Conservation (phyloP, 164 flowering plant species). For the Berberis vulgaris region DNA sequence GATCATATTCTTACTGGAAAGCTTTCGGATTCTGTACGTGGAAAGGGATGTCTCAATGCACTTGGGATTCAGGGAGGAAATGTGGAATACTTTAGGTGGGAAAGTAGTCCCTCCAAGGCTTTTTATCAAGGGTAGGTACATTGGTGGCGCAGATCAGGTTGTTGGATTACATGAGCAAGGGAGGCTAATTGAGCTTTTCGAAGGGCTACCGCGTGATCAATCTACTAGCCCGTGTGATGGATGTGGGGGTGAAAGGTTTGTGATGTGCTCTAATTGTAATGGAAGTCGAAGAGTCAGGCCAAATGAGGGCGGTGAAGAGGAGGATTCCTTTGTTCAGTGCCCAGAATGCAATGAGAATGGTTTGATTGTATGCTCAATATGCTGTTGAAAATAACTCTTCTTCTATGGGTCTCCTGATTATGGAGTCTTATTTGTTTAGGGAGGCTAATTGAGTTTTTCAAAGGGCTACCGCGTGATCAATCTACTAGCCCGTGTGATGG, state of each 20-base stretch:
- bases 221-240: constrained; percentile 29
- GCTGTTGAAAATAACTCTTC: constrained; percentile 27
- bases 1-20: constrained; percentile 46
- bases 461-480: constrained; percentile 35
- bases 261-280: constrained; percentile 54
- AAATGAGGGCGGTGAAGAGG: constrained; percentile 14
- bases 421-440: constrained; percentile 19
- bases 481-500: constrained; percentile 29
- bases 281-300: constrained; percentile 51
- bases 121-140: constrained; percentile 67
- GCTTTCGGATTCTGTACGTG: constrained; percentile 32
- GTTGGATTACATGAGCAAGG: constrained; percentile 69
- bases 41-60: constrained; percentile 88
- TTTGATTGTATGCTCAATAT: constrained; percentile 53
- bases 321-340: constrained; percentile 24
- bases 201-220: constrained; percentile 35
- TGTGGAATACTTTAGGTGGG: constrained; percentile 51
- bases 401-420: not conserved
- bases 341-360: constrained; percentile 80
- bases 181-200: constrained; percentile 42
- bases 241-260: constrained; percentile 47
- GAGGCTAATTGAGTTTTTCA: constrained; percentile 41
- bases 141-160: constrained; percentile 79
- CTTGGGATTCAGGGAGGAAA: constrained; percentile 57
- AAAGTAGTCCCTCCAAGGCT: constrained; percentile 68